A percentile compares a stretch with the other conserved stretches of the same genome.
Conservation (phyloP, 495 filamentous ascomycete genomes). For the Trichoderma virens region DNA sequence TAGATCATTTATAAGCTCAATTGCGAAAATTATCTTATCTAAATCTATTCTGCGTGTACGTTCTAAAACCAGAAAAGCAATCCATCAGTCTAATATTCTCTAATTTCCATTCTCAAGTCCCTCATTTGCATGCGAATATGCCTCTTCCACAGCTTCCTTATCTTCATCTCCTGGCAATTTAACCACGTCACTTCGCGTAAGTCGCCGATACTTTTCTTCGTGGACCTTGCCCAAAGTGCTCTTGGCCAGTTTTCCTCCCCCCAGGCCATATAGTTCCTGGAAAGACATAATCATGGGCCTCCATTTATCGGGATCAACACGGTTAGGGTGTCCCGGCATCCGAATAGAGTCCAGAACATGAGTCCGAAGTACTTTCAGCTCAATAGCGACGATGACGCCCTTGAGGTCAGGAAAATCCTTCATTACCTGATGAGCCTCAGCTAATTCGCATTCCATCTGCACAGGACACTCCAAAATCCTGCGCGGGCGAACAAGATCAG, state of each 20-base stretch:
- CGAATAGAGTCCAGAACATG: constrained; percentile 22
- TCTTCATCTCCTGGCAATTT: constrained; percentile 19
- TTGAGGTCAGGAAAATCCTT: constrained; percentile 21
- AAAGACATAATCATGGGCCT: constrained; percentile 37
- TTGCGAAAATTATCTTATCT: no score
- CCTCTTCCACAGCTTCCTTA: constrained; percentile 11
- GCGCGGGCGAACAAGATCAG: constrained; percentile 22
- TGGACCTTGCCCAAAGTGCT: constrained; percentile 23
- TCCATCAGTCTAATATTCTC: no score
- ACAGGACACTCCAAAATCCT: constrained; percentile 34
- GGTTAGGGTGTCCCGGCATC: constrained; percentile 30
- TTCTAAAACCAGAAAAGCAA: no score
- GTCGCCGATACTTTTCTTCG: constrained; percentile 31
- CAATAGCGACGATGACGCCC: constrained; percentile 22
- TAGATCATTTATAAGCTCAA: no score
- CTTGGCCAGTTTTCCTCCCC: constrained; percentile 15
- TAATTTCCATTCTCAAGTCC: no score
- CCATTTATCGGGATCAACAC: constrained; percentile 37
- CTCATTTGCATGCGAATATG: neutral
- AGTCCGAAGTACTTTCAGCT: constrained; percentile 26
- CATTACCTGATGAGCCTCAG: constrained; percentile 24
- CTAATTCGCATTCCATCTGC: constrained; percentile 35
- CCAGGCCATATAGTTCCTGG: constrained; percentile 34
- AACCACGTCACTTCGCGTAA: constrained; percentile 21
- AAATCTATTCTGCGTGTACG: no score